A percentile compares a stretch with the other conserved stretches of the same genome.
Evolutionary conservation across 805 yeast genomes (phyloP).

Genomic region (Pichia phayaonensis): DNA sequence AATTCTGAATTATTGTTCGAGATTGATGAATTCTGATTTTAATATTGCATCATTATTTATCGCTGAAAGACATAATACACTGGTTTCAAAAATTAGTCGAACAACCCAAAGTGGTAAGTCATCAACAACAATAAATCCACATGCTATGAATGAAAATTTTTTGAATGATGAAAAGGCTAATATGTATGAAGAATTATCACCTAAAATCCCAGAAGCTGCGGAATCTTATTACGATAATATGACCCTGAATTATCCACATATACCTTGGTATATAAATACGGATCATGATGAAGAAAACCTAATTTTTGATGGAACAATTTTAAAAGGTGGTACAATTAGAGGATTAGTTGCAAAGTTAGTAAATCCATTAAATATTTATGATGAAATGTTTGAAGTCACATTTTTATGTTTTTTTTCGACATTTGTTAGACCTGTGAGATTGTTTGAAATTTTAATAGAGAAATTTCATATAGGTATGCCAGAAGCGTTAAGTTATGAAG

Average conservation of each 20-base stretch:
- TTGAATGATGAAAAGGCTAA: background rate
- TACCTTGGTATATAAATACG: slow-evolving; percentile 68
- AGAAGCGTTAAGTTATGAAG: slow-evolving; percentile 78
- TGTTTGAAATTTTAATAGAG: slow-evolving; percentile 50
- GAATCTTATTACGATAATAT: slow-evolving; percentile 16
- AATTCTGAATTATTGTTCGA: slow-evolving; percentile 62
- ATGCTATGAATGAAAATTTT: slow-evolving; percentile 19
- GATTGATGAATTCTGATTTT: slow-evolving; percentile 70
- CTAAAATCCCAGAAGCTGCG: background rate
- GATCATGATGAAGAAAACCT: slow-evolving; percentile 44
- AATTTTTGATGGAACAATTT: slow-evolving; percentile 61
- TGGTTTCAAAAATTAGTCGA: slow-evolving; percentile 24
- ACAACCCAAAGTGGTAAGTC: slow-evolving; percentile 26
- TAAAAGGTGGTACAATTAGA: slow-evolving; percentile 77
- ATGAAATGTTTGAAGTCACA: slow-evolving; percentile 54
- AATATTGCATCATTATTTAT: slow-evolving; percentile 47
- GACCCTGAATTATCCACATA: slow-evolving; percentile 1
- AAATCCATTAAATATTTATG: slow-evolving; percentile 56
- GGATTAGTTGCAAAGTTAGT: slow-evolving; percentile 78
- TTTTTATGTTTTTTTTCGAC: slow-evolving; percentile 71
- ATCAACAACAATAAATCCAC: slow-evolving; percentile 7
- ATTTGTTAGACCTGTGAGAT: slow-evolving; percentile 58
- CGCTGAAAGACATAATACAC: slow-evolving; percentile 35
- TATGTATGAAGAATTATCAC: no score
- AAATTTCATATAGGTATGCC: slow-evolving; percentile 74